Evolutionary conservation across 1,284 basidiomycete genomes (phyloP), one percentile per base, ranked within the genome.

Genomic region (Cryptococcus jaspeensis): DNA sequence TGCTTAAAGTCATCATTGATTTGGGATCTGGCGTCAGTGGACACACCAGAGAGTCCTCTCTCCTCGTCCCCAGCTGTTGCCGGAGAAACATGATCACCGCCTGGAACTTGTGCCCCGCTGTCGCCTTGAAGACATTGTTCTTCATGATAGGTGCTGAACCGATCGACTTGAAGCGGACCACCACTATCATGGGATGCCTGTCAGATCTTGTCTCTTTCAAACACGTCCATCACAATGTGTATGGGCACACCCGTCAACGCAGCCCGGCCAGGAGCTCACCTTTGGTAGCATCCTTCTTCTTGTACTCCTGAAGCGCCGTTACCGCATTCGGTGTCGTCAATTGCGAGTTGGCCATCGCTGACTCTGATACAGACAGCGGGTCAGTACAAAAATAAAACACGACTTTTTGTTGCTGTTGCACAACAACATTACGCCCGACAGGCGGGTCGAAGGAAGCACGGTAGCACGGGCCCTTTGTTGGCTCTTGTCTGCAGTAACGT

Each of bases 101-200:
- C 73, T 96, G 92, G 72, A 98, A 99, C 53, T 89, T 84, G 76
- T 97, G 95, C 47, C 89, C 88, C 5, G 93, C 90, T 0, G 92
- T 94, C 66, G 98, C 95, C 81, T 95, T 95, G 84, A 93, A 97
- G 73, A 95, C 90, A 79, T 97, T 97, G 80, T 95, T 90, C 80
- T 90, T 95, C 93, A 98, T 96, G 69, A 98, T 94, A 0, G 95
- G 95, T 0, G 94, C 94, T 65, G 94, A 94, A 43, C 95, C 95
- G n/a, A 96, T 92, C 0, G 94, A 93, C 74, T 96, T 97, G 85
- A 98, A 99, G 40, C 92, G 87, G 9, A 99, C 92, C 56, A 98
- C 89, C 53, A 98, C 94, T 97, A 20, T 23, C 25, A 32, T 32
- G 5, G 28, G 9, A 32, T 9, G 28, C 28, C 28, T 9, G 28